Conservation (phyloP, 192 early-diverging fungal genomes). For the Tieghemiomyces parasiticus region DNA sequence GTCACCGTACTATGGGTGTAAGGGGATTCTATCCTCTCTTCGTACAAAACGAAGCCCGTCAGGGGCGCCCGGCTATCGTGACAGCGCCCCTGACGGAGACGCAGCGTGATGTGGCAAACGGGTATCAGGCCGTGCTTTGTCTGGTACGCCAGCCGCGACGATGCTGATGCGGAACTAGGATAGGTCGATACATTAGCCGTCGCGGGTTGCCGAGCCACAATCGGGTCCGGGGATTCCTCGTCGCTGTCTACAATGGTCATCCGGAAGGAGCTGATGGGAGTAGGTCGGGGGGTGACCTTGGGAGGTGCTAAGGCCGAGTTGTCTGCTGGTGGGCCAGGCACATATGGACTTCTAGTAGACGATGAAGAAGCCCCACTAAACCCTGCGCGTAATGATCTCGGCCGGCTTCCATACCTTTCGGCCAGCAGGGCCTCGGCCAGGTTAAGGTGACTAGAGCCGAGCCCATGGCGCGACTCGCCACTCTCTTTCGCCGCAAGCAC, state of each 20-base stretch:
- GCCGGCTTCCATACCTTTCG: background rate
- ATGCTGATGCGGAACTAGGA: background rate
- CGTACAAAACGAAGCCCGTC: background rate
- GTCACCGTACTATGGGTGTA: background rate
- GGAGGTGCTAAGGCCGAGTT: background rate
- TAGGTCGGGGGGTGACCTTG: background rate
- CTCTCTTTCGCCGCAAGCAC: no score
- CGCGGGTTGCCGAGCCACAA: background rate
- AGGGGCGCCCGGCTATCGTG: background rate
- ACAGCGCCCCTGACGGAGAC: background rate
- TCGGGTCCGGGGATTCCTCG: background rate
- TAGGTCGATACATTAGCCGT: background rate
- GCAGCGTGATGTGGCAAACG: background rate
- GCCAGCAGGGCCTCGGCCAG: background rate
- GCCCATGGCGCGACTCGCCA: no score
- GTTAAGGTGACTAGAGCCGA: no score
- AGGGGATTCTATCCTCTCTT: background rate
- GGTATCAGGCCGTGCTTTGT: background rate
- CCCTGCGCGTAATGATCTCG: background rate
- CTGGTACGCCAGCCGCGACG: background rate
- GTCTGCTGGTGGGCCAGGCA: background rate
- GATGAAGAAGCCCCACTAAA: background rate
- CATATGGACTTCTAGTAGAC: background rate
- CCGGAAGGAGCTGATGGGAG: background rate
- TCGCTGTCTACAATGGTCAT: conserved; percentile 3